phyloP scores from a whole-genome alignment of 1,284 basidiomycete genomes.

The Pseudozyma sp. region DNA sequence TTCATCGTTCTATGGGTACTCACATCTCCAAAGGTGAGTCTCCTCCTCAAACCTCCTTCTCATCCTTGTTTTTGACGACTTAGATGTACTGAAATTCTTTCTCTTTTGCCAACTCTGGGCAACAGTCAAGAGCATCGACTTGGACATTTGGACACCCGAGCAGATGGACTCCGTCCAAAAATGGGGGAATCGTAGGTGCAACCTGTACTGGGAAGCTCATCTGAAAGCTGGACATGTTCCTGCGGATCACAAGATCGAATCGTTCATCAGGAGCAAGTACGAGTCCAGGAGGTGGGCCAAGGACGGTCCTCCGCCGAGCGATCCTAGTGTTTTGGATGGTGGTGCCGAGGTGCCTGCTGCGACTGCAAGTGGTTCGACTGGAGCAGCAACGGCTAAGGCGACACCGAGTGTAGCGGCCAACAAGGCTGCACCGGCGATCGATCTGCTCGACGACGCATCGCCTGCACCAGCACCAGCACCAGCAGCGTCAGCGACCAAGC shows the following conservation, averaged over 20 bases:
- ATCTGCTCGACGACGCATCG: constrained; percentile 38
- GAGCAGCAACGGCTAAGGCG: neutral
- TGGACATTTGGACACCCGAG: constrained; percentile 97
- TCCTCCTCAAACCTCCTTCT: neutral
- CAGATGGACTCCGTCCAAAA: constrained; percentile 84
- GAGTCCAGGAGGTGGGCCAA: constrained; percentile 91
- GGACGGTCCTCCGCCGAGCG: constrained; percentile 83
- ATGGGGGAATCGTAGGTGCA: constrained; percentile 93
- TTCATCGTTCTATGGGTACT: constrained; percentile 97
- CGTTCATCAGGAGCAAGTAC: constrained; percentile 97
- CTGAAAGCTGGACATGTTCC: constrained; percentile 91
- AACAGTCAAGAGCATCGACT: constrained; percentile 91
- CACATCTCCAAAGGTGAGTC: constrained; percentile 72
- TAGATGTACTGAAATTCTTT: no score
- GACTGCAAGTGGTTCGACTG: constrained; percentile 1
- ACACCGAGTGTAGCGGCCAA: neutral
- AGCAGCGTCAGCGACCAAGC: constrained; percentile 15
- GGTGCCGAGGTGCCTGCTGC: constrained; percentile 62
- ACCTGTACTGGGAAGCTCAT: constrained; percentile 97
- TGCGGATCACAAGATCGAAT: constrained; percentile 98
- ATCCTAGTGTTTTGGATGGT: constrained; percentile 82
- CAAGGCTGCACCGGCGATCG: constrained; percentile 15
- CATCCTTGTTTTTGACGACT: no score
- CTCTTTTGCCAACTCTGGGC: neutral
- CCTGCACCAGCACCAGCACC: constrained; percentile 13